Conservation (phyloP, 139 green algal species). For the Nannochloris sp. region DNA sequence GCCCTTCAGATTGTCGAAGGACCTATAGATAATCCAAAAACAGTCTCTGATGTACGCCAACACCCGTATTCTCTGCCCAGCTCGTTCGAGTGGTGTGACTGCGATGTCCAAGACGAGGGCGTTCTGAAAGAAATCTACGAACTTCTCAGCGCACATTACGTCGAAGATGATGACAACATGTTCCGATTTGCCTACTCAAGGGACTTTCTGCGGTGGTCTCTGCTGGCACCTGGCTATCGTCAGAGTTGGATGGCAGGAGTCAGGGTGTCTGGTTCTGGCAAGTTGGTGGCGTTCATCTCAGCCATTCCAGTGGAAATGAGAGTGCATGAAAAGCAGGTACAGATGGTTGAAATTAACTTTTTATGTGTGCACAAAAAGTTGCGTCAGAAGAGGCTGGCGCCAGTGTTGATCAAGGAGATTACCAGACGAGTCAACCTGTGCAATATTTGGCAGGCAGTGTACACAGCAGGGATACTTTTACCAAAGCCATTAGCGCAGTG, state of each 20-base stretch:
- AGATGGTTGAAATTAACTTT: constrained; percentile 97
- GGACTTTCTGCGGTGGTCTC: constrained; percentile 83
- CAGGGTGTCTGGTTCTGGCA: constrained; percentile 16
- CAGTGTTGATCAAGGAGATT: constrained; percentile 97
- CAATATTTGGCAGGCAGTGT: constrained; percentile 90
- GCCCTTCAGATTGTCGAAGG: constrained; percentile 42
- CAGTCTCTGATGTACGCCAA: constrained; percentile 59
- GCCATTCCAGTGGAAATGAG: constrained; percentile 57
- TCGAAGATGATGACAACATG: constrained; percentile 98
- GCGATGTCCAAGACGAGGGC: constrained; percentile 61
- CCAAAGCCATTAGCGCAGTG: constrained; percentile 80
- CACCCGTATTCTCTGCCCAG: constrained; percentile 77
- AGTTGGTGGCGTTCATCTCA: constrained; percentile 92
- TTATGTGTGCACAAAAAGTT: constrained; percentile 99
- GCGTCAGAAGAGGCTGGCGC: constrained; percentile 85
- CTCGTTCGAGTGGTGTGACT: constrained; percentile 80
- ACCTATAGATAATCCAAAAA: constrained; percentile 76
- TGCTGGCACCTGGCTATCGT: constrained; percentile 74
- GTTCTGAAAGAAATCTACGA: constrained; percentile 69
- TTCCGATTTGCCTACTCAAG: constrained; percentile 87
- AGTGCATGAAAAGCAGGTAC: constrained; percentile 20
- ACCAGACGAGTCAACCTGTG: constrained; percentile 79
- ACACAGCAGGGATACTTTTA: constrained; percentile 93
- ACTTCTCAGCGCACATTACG: constrained; percentile 89
- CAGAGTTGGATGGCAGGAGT: constrained; percentile 80